Conservation (phyloP, 495 filamentous ascomycete species). For the Podospora pseudocomata region DNA sequence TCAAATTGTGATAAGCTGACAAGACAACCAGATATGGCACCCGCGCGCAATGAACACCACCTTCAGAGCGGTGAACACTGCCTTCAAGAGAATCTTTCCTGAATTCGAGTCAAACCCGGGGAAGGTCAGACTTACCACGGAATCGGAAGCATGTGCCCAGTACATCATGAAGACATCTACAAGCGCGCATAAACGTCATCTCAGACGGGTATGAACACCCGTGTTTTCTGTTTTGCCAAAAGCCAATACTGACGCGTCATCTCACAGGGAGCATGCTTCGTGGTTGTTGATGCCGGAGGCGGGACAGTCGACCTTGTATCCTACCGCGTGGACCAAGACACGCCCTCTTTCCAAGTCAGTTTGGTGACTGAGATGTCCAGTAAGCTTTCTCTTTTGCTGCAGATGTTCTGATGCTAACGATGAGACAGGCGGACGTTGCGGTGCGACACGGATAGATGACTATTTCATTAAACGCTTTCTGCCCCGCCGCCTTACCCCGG, state of each 20-base stretch:
- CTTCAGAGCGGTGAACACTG: neutral
- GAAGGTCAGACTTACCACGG: neutral
- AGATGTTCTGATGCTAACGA: neutral
- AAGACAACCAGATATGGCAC: neutral
- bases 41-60: neutral
- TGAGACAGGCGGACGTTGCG: neutral
- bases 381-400: neutral
- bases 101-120: neutral
- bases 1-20: neutral
- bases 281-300: slow-evolving; percentile 1
- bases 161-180: neutral
- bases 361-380: neutral
- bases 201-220: neutral
- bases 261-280: neutral
- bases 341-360: neutral
- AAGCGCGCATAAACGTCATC: neutral
- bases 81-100: neutral
- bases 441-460: neutral
- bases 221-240: neutral
- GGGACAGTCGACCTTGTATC: neutral
- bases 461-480: slow-evolving; percentile 1
- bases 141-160: slow-evolving; percentile 1
- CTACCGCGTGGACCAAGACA: neutral
- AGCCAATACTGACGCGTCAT: neutral
- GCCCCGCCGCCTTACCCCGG: neutral